phyloP scores from a whole-genome alignment of 352 stramenopile species.

The Phytophthora sp. region DNA sequence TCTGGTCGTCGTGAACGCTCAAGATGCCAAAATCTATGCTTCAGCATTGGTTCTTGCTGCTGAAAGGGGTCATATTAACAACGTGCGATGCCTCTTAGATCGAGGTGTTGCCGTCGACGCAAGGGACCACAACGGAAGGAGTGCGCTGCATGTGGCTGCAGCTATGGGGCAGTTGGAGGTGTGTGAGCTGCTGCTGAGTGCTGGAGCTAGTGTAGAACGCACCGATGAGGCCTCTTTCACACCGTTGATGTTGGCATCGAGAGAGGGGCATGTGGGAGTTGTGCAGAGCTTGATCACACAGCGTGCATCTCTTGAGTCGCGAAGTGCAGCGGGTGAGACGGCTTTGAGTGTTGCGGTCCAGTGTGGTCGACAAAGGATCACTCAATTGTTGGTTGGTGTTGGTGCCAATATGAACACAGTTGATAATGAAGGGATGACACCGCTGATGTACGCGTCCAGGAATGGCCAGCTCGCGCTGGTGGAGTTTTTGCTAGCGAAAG shows the following conservation, averaged over 20 bases:
- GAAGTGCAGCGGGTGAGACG: conserved; percentile 20
- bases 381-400: conserved; percentile 16
- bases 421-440: conserved; percentile 27
- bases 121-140: conserved; percentile 4
- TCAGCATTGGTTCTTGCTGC: conserved; percentile 20
- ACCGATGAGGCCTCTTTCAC: conserved; percentile 14
- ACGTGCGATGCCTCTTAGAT: conserved; percentile 30
- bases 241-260: conserved; percentile 29
- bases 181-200: conserved; percentile 24
- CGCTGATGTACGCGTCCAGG: conserved; percentile 28
- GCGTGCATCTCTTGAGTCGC: conserved; percentile 12
- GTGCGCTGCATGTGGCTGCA: conserved; percentile 19
- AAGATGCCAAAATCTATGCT: conserved; percentile 20
- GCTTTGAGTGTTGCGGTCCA: conserved; percentile 26
- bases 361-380: conserved; percentile 17
- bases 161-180: conserved; percentile 14
- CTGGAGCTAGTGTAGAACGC: conserved; percentile 18
- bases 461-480: conserved; percentile 25
- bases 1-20: conserved; percentile 10
- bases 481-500: conserved; percentile 20
- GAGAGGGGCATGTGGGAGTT: conserved; percentile 14
- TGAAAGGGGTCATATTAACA: conserved; percentile 18
- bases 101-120: conserved; percentile 23
- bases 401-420: conserved; percentile 15
- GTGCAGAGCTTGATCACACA: conserved; percentile 12